These are phyloP conservation scores for Liriodendron chinense DNA, from an alignment of 164 flowering plant genomes.

Conservation along the genomic window DNA sequence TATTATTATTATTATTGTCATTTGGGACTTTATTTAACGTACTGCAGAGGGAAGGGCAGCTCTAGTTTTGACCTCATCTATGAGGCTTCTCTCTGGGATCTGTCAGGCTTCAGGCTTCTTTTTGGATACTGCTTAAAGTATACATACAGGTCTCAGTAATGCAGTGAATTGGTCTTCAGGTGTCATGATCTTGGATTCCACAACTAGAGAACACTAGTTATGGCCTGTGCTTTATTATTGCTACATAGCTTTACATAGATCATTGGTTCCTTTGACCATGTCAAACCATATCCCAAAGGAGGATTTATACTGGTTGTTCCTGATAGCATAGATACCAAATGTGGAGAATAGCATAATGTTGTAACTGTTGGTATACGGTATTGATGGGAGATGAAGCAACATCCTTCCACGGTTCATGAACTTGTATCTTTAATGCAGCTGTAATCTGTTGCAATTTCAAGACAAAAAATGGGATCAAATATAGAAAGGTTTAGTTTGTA, in stretches of 20 bases:
- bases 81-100: background rate
- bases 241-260: constrained; percentile 18
- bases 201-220: constrained; percentile 7
- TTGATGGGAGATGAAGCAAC: background rate
- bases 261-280: constrained; percentile 12
- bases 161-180: background rate
- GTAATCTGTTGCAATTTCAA: constrained; percentile 21
- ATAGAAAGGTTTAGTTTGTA: background rate
- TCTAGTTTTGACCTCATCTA: background rate
- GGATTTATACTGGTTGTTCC: constrained; percentile 3
- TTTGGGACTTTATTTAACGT: background rate
- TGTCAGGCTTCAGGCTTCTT: background rate
- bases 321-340: constrained; percentile 2
- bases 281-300: constrained; percentile 9
- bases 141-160: background rate
- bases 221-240: constrained; percentile 16
- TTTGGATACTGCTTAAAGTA: too few species aligned
- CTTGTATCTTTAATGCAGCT: constrained; percentile 17
- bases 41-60: background rate
- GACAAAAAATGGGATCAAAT: background rate
- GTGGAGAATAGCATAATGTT: constrained; percentile 12
- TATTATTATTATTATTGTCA: too few species aligned
- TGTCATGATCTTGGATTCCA: background rate
- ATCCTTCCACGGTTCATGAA: constrained; percentile 16
- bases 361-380: background rate